A percentile compares a stretch with the other conserved stretches of the same genome.
Conservation (phyloP, 1,284 basidiomycete species). For the Salmacisia buchloeana region DNA sequence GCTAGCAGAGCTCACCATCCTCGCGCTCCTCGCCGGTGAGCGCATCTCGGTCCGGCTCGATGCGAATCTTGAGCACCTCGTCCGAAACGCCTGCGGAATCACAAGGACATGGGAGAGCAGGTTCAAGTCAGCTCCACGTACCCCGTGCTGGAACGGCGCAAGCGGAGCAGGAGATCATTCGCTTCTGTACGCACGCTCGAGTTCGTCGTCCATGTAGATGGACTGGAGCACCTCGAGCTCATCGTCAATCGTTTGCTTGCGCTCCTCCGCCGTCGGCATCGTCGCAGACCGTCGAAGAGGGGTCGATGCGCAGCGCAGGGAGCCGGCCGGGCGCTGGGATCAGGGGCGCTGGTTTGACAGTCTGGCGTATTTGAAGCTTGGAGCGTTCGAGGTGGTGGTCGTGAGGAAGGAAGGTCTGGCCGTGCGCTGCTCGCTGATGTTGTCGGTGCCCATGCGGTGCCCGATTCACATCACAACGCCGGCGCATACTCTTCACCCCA, state of each 20-base stretch:
- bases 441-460: too few species aligned
- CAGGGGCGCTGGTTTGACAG: too few species aligned
- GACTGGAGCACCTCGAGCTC: slow-evolving; percentile 93
- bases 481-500: too few species aligned
- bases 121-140: slow-evolving; percentile 11
- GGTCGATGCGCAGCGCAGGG: too few species aligned
- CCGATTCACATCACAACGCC: too few species aligned
- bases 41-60: slow-evolving; percentile 75
- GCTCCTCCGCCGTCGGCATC: slow-evolving; percentile 38
- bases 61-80: slow-evolving; percentile 72
- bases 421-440: too few species aligned
- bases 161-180: slow-evolving; percentile 22
- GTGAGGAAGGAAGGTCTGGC: too few species aligned
- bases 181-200: slow-evolving; percentile 60
- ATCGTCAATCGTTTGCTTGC: slow-evolving; percentile 59
- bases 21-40: slow-evolving; percentile 62
- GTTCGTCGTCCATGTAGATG: slow-evolving; percentile 82
- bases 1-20: slow-evolving; percentile 39
- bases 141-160: slow-evolving; percentile 21
- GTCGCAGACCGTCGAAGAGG: too few species aligned
- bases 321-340: too few species aligned
- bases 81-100: slow-evolving; percentile 70
- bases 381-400: too few species aligned
- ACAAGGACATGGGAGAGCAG: slow-evolving; percentile 56
- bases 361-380: too few species aligned